Evolutionary conservation across 108 stramenopile species (phyloP).

Genomic region (Parietichytrium sp.): DNA sequence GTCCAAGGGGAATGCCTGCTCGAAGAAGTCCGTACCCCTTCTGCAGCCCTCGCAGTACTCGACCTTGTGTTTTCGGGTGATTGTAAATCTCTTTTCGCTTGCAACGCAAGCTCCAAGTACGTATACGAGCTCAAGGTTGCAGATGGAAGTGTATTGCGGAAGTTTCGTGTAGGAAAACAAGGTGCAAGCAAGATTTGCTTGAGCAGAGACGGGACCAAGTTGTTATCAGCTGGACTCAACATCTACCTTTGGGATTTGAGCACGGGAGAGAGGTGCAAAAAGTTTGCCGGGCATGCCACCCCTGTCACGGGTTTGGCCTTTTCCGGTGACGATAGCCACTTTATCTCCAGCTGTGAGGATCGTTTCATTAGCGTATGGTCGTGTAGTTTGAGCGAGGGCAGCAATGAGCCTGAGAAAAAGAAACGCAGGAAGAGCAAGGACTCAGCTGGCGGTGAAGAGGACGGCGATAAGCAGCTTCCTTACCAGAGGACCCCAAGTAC

Average conservation of each 20-base stretch:
- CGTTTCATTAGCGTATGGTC: conserved; percentile 17
- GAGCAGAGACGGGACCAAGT: background rate
- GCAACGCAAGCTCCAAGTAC: background rate
- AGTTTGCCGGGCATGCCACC: conserved; percentile 12
- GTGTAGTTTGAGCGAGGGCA: background rate
- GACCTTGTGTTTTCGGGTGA: conserved; percentile 11
- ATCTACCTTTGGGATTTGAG: conserved; percentile 31
- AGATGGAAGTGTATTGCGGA: background rate
- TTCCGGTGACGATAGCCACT: background rate
- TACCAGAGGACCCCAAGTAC: too few relatives aligned
- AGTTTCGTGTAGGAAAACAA: conserved; percentile 2
- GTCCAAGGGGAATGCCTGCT: background rate
- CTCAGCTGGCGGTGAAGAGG: background rate
- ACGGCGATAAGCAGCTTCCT: background rate
- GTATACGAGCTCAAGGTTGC: conserved; percentile 17
- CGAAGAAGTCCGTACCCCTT: background rate
- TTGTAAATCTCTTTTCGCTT: background rate
- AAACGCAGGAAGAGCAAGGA: background rate
- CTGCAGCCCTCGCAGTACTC: background rate
- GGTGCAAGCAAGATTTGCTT: background rate
- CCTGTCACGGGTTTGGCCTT: background rate
- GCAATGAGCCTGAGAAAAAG: background rate
- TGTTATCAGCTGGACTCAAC: background rate
- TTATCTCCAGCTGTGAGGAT: conserved; percentile 24
- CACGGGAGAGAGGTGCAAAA: background rate